Evolutionary conservation across 1,284 basidiomycete genomes (phyloP), one percentile per base, ranked within the genome.

Genomic region (Cystobasidiaceae sp.): DNA sequence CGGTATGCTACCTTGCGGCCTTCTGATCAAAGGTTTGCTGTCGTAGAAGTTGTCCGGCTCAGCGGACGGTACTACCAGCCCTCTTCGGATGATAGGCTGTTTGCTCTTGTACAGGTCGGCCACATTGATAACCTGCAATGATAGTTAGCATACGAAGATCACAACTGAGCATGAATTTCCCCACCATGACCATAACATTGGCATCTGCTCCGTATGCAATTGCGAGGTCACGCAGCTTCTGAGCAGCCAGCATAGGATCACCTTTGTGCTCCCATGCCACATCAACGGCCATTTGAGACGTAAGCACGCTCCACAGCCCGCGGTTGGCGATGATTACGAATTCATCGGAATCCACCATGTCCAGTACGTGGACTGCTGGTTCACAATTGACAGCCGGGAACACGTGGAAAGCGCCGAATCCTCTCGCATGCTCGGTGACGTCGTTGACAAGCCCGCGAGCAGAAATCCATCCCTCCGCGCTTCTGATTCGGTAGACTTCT

Each of bases 181-280:
- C n/a, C n/a, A 97, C 92, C 94, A 98, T 97, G 78, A 98, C 93
- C 92, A 97, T 96, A 65, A 90, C 88, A 68, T 87, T 91, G 15
- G 90, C 90, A 69, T 91, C 87, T 8, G 93, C 93, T 11, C 96
- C 96, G 77, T 97, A 97, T 72, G 90, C 92, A 74, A 99, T 89
- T 9, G 96, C 93, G 71, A 97, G 89, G 77, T 99, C 96, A 60
- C 96, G 84, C 57, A 99, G 79, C 80, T 97, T 97, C 79, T 97
- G 93, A 0, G 94, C 91, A 3, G 96, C 94, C 72, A 93, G 86
- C 92, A 97, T 97, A 0, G 93, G 92, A 75, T 97, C 90, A 17
- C 83, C 83, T 28, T 84, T 79, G 74, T 91, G 89, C 8, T 85
- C 85, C 25, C 94, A 84, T 1, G 93, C 94, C 69, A 98, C 93